A percentile compares a stretch with the other conserved stretches of the same genome.
Evolutionary conservation across 2,329 filamentous ascomycete genomes (phyloP).

Genomic region (Colletotrichum melonis): DNA sequence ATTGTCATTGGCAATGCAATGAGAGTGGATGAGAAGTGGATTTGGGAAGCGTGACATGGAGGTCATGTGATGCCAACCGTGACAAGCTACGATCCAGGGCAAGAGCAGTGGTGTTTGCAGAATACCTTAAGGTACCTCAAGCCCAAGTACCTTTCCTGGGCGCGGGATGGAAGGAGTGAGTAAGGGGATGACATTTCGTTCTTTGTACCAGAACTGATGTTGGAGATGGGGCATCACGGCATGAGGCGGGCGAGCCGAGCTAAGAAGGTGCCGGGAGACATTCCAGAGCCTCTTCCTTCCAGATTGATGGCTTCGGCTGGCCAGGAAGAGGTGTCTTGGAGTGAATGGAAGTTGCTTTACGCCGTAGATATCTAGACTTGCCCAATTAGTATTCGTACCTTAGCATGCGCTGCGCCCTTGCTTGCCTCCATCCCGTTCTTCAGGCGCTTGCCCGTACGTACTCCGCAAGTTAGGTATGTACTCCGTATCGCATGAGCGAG

Average conservation of each 20-base stretch:
- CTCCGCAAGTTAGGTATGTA: no score
- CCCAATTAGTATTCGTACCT: not conserved
- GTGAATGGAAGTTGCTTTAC: not conserved
- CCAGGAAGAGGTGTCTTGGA: not conserved
- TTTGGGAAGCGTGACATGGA: not conserved
- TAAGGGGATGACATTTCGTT: not conserved
- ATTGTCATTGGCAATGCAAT: not conserved
- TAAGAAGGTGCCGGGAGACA: not conserved
- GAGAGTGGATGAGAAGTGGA: not conserved
- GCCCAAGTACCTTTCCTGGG: not conserved
- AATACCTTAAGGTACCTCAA: no score
- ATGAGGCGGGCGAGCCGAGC: not conserved
- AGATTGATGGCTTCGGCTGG: not conserved
- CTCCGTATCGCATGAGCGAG: not conserved
- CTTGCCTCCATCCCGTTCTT: not conserved
- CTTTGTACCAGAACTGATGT: not conserved
- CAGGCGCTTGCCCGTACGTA: not conserved
- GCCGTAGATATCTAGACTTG: not conserved
- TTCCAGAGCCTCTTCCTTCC: not conserved
- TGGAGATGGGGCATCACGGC: not conserved
- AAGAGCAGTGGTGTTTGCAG: not conserved
- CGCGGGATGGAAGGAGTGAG: not conserved
- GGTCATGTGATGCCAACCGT: constrained; percentile 25
- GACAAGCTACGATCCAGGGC: constrained; percentile 1
- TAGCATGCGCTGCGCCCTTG: not conserved